These are phyloP conservation scores for Fusarium brachygibbosum DNA, from an alignment of 2,329 filamentous ascomycete genomes.

Conservation along the genomic window DNA sequence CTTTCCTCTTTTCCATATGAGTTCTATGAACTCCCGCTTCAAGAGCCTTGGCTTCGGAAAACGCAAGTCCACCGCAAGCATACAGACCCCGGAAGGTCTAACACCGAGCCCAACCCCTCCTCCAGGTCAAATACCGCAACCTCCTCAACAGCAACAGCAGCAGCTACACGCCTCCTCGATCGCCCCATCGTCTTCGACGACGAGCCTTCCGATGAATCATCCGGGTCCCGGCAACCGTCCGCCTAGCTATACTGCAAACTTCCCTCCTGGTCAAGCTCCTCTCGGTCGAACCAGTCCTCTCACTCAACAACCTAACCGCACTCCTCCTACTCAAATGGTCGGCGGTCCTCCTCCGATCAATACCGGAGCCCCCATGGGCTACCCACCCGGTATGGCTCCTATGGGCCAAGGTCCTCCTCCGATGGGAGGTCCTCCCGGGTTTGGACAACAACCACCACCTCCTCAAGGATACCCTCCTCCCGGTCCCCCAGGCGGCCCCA, in stretches of 20 bases:
- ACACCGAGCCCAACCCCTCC: slow-evolving; percentile 53
- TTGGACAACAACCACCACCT: slow-evolving; percentile 55
- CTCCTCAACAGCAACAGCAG: slow-evolving; percentile 56
- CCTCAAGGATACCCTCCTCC: slow-evolving; percentile 60
- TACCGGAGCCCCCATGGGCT: slow-evolving; percentile 72
- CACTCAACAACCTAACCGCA: slow-evolving; percentile 63
- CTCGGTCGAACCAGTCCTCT: slow-evolving; percentile 68
- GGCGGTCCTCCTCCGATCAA: slow-evolving; percentile 77
- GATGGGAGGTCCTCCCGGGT: slow-evolving; percentile 56
- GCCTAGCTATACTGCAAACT: slow-evolving; percentile 73
- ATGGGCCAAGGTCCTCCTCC: slow-evolving; percentile 60
- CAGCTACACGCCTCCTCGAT: slow-evolving; percentile 57
- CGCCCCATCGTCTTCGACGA: slow-evolving; percentile 61
- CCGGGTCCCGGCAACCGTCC: slow-evolving; percentile 71
- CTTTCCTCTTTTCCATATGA: slow-evolving; percentile 66
- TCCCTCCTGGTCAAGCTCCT: slow-evolving; percentile 62
- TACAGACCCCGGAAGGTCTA: slow-evolving; percentile 63
- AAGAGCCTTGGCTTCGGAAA: slow-evolving; percentile 86
- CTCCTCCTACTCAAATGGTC: slow-evolving; percentile 71
- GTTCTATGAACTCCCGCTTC: slow-evolving; percentile 83
- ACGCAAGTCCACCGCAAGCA: slow-evolving; percentile 77
- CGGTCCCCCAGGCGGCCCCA: slow-evolving; percentile 57
- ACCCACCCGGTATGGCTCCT: slow-evolving; percentile 67
- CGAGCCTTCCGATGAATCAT: slow-evolving; percentile 72
- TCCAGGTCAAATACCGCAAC: slow-evolving; percentile 66